Percentiles rank a stretch among this genome's conserved stretches.
Evolutionary conservation across 768 basidiomycete genomes (phyloP).

Genomic region (Auricularia heimuer): DNA sequence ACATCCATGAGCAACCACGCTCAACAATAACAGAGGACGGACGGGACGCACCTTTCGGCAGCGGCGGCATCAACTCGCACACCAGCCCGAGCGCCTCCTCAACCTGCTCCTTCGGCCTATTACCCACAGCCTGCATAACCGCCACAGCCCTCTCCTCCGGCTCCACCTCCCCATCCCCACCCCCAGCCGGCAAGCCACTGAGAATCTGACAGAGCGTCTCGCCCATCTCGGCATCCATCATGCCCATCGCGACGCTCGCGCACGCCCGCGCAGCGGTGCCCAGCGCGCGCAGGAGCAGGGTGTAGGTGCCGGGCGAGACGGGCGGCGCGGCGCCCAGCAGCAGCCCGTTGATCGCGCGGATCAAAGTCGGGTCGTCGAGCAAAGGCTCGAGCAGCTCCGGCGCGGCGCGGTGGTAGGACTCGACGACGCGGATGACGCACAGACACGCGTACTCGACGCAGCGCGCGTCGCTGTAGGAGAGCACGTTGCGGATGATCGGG

Average conservation of each 20-base stretch:
- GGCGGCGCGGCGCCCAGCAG: constrained; percentile 76
- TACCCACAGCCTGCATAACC: constrained; percentile 94
- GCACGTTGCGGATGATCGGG: constrained; percentile 88
- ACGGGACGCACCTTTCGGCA: constrained; percentile 94
- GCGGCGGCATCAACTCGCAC: constrained; percentile 85
- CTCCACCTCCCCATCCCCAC: constrained; percentile 58
- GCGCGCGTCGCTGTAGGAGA: constrained; percentile 86
- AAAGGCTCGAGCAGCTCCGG: constrained; percentile 80
- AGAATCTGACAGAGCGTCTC: constrained; percentile 90
- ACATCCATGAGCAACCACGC: too few species aligned
- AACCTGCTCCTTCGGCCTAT: constrained; percentile 93
- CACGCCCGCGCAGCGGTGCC: constrained; percentile 83
- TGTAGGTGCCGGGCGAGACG: constrained; percentile 60
- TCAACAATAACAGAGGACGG: too few species aligned
- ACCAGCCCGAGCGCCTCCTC: constrained; percentile 87
- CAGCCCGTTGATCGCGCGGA: constrained; percentile 76
- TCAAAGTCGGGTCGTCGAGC: constrained; percentile 60
- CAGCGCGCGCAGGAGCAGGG: constrained; percentile 74
- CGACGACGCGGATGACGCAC: constrained; percentile 88
- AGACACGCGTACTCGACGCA: constrained; percentile 96
- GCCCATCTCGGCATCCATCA: constrained; percentile 88
- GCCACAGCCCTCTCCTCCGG: constrained; percentile 89
- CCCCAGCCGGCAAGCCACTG: constrained; percentile 39
- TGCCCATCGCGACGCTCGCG: constrained; percentile 72
- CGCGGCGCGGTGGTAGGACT: constrained; percentile 79